Conservation (phyloP, 371 early-diverging fungal species). For the Zychaea mexicana region DNA sequence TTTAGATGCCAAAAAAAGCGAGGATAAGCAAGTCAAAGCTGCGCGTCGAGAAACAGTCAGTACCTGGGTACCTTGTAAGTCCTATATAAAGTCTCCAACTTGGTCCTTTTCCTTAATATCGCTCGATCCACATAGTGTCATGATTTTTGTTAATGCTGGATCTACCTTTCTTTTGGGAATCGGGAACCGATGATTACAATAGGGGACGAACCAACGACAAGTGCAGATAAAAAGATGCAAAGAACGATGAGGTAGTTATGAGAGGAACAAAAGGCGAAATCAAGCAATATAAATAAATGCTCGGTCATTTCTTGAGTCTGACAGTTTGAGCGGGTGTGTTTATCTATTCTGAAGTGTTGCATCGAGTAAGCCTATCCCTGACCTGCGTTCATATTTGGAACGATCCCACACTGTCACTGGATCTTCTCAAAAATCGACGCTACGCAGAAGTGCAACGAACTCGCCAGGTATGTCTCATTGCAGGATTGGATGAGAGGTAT, state of each 20-base stretch:
- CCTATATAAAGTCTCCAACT: no score
- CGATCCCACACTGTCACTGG: constrained; percentile 1
- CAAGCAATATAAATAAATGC: no score
- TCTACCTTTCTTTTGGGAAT: no score
- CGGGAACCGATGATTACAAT: neutral
- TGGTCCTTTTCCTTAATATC: no score
- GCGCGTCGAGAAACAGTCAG: constrained; percentile 12
- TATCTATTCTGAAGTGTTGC: neutral
- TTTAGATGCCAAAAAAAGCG: constrained; percentile 4
- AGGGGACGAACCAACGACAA: constrained; percentile 17
- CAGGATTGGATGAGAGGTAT: constrained; percentile 13
- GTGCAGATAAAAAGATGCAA: constrained; percentile 5
- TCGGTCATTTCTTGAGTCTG: neutral
- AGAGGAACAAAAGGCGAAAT: no score
- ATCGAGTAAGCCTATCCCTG: constrained; percentile 20
- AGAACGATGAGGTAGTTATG: constrained; percentile 8
- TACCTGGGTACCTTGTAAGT: constrained; percentile 25
- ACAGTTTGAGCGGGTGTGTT: neutral
- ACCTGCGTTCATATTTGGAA: constrained; percentile 26
- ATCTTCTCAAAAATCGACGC: constrained; percentile 1
- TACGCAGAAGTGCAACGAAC: constrained; percentile 1
- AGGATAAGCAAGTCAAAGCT: constrained; percentile 6
- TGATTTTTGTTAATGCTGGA: neutral
- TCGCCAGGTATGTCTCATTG: constrained; percentile 17
- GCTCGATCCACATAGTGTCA: no score